These are phyloP conservation scores for Mucor ambiguus DNA, from an alignment of 371 early-diverging fungal species.

Conservation along the genomic window DNA sequence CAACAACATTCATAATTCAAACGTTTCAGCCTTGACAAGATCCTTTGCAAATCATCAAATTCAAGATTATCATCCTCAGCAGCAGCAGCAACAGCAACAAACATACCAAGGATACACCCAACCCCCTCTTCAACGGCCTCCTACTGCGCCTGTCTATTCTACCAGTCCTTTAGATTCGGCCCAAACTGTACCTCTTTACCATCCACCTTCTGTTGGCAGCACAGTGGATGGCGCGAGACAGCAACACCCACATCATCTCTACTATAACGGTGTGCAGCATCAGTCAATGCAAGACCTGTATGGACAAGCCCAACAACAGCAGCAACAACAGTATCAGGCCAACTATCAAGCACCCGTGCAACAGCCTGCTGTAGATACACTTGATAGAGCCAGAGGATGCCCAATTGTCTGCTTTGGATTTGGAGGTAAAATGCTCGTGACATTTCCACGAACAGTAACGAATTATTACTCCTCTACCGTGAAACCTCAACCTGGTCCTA, in stretches of 20 bases:
- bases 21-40: constrained; percentile 12
- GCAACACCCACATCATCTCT: constrained; percentile 5
- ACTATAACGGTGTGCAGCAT: constrained; percentile 19
- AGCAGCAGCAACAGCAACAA: constrained; percentile 7
- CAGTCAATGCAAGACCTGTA: constrained; percentile 29
- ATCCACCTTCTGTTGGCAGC: constrained; percentile 8
- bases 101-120: neutral
- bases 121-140: constrained; percentile 24
- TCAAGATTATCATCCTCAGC: constrained; percentile 3
- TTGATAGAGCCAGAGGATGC: constrained; percentile 70
- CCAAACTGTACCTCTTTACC: constrained; percentile 16
- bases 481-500: constrained; percentile 61
- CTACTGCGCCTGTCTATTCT: constrained; percentile 28
- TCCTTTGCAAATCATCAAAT: constrained; percentile 18
- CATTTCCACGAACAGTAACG: constrained; percentile 72
- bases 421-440: constrained; percentile 82
- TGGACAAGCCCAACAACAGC: constrained; percentile 16
- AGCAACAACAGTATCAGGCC: constrained; percentile 20
- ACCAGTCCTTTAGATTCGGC: constrained; percentile 3
- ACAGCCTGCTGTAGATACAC: constrained; percentile 53
- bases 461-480: constrained; percentile 43
- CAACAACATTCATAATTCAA: neutral
- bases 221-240: constrained; percentile 9
- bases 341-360: constrained; percentile 17
- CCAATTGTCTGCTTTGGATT: constrained; percentile 85